Conservation (phyloP, 257 asterid species). For the Avicennia marina region DNA sequence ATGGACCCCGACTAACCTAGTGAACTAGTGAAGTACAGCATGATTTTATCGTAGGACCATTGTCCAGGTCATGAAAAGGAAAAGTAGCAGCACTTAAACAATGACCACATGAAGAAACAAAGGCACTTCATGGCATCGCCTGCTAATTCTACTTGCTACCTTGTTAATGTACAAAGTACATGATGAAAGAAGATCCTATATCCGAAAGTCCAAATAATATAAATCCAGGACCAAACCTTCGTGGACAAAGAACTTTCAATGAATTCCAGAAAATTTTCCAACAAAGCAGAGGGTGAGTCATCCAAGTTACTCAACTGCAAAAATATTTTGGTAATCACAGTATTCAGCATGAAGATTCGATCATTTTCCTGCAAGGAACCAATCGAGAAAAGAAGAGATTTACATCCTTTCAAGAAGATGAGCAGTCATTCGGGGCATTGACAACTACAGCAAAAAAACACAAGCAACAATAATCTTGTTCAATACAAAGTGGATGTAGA, state of each 20-base stretch:
- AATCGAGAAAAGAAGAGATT: slow-evolving; percentile 17
- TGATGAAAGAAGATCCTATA: slow-evolving; percentile 2
- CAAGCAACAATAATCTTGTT: not conserved
- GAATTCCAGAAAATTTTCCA: slow-evolving; percentile 71
- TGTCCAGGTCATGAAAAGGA: not conserved
- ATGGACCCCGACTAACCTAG: not conserved
- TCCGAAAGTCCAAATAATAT: slow-evolving; percentile 9
- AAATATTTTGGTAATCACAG: slow-evolving; percentile 55
- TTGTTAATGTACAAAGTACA: slow-evolving; percentile 2
- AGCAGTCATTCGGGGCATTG: not conserved
- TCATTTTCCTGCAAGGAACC: slow-evolving; percentile 65
- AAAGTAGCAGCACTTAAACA: not conserved
- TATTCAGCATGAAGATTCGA: slow-evolving; percentile 57
- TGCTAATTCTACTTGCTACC: slow-evolving; percentile 4
- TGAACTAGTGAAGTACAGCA: not conserved
- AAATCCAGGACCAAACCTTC: slow-evolving; percentile 45
- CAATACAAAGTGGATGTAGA: slow-evolving; percentile 7
- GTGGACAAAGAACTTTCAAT: slow-evolving; percentile 52
- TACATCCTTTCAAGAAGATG: slow-evolving; percentile 2
- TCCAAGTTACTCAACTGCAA: slow-evolving; percentile 53
- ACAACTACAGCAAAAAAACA: not conserved
- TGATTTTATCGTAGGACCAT: not conserved
- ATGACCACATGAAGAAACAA: not conserved
- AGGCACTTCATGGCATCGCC: slow-evolving; percentile 11
- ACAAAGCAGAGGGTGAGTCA: slow-evolving; percentile 37